phyloP scores from a whole-genome alignment of 768 basidiomycete genomes.

The Termitomyces sp. region DNA sequence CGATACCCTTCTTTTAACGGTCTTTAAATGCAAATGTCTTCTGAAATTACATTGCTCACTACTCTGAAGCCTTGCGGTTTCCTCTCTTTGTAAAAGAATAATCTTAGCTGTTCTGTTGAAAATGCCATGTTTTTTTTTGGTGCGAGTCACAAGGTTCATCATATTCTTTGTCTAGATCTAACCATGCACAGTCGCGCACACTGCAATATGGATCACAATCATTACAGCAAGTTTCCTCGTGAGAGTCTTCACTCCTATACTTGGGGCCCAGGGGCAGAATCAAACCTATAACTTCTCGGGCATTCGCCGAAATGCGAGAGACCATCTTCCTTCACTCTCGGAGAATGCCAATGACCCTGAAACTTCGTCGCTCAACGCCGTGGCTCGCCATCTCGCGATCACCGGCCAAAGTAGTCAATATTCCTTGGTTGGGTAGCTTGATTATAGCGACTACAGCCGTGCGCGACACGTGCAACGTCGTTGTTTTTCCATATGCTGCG shows the following conservation, averaged over 20 bases:
- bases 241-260: neutral
- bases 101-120: too few species aligned
- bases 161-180: neutral
- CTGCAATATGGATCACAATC: neutral
- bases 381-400: neutral
- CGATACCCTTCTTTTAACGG: too few species aligned
- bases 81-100: neutral
- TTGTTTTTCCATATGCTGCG: slow-evolving; percentile 1
- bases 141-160: neutral
- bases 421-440: neutral
- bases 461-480: neutral
- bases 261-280: neutral
- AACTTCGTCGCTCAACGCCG: neutral
- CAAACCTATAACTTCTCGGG: neutral
- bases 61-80: too few species aligned
- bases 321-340: neutral
- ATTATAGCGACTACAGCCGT: neutral
- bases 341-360: neutral
- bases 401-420: neutral
- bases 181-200: neutral
- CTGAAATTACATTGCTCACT: too few species aligned
- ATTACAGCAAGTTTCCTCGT: neutral
- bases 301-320: neutral
- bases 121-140: neutral
- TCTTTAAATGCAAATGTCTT: too few species aligned